A percentile compares a stretch with the other conserved stretches of the same genome.
Conservation (phyloP, 441 rosid species). For the Gossypium davidsonii region DNA sequence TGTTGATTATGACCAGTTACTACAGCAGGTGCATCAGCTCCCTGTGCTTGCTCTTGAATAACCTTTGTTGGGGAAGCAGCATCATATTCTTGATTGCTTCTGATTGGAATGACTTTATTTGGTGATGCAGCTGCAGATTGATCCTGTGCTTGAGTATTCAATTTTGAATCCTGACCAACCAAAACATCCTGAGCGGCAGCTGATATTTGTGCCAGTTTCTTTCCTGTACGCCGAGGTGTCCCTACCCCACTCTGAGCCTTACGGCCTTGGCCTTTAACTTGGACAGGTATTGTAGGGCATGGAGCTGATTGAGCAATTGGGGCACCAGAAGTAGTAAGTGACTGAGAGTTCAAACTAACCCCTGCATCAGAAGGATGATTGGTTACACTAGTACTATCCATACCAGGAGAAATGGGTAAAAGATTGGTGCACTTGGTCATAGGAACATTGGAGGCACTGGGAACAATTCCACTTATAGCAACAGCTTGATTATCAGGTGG, state of each 20-base stretch:
- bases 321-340: conserved; percentile 27
- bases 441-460: conserved; percentile 32
- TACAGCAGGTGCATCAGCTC: conserved; percentile 8
- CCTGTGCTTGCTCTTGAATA: conserved; percentile 29
- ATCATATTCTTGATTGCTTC: conserved; percentile 32
- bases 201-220: conserved; percentile 37
- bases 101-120: conserved; percentile 22
- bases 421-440: conserved; percentile 17
- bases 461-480: conserved; percentile 14
- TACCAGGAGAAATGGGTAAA: conserved; percentile 26
- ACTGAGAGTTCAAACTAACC: conserved; percentile 29
- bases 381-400: conserved; percentile 23
- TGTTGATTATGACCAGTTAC: conserved; percentile 20
- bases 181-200: conserved; percentile 46
- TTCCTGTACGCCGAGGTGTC: conserved; percentile 62
- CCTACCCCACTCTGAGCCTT: conserved; percentile 49
- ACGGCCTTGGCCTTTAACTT: conserved; percentile 46
- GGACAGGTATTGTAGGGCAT: conserved; percentile 27
- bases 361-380: conserved; percentile 28
- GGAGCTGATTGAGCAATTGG: conserved; percentile 27
- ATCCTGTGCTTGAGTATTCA: conserved; percentile 27
- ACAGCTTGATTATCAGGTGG: conserved; percentile 19
- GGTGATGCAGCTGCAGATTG: conserved; percentile 25
- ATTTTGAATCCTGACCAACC: conserved; percentile 38
- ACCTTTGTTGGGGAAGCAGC: conserved; percentile 25